These are phyloP conservation scores for Talaromyces wortmannii DNA, from an alignment of 495 filamentous ascomycete species.

Conservation along the genomic window DNA sequence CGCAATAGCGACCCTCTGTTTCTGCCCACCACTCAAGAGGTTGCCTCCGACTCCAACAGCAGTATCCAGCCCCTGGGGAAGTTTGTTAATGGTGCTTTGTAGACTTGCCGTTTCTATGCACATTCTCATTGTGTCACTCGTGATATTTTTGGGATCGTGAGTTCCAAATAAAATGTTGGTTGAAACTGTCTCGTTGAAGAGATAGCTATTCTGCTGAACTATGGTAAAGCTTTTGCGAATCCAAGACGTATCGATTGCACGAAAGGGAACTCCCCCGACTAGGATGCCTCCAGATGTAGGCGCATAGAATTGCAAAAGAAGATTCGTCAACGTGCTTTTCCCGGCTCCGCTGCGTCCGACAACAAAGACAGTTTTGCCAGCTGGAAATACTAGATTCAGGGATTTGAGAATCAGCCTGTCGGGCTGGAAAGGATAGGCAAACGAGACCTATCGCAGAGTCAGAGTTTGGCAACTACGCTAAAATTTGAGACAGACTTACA, in stretches of 20 bases:
- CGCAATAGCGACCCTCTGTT: conserved; percentile 71
- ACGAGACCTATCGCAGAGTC: conserved; percentile 52
- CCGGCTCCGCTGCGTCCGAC: conserved; percentile 86
- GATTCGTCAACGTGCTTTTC: conserved; percentile 81
- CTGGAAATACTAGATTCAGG: conserved; percentile 59
- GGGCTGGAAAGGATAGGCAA: conserved; percentile 75
- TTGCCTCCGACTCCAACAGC: conserved; percentile 62
- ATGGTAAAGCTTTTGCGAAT: conserved; percentile 73
- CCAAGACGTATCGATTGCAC: conserved; percentile 61
- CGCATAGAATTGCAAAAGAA: conserved; percentile 72
- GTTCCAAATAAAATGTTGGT: conserved; percentile 77
- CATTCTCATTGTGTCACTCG: conserved; percentile 45
- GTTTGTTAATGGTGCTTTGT: conserved; percentile 56
- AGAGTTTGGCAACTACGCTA: too few species aligned
- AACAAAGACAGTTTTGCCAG: conserved; percentile 71
- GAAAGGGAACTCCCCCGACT: conserved; percentile 60
- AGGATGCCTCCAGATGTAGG: conserved; percentile 58
- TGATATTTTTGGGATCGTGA: conserved; percentile 37
- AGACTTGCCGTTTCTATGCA: conserved; percentile 60
- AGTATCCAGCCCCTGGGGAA: conserved; percentile 73
- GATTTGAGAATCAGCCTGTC: conserved; percentile 52
- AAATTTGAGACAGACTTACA: conserved; percentile 34
- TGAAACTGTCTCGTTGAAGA: conserved; percentile 80
- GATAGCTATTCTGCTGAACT: conserved; percentile 72
- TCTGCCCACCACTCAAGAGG: conserved; percentile 79